Conservation (phyloP, 2,329 filamentous ascomycete species). For the Chaetoscypha palmicola region DNA sequence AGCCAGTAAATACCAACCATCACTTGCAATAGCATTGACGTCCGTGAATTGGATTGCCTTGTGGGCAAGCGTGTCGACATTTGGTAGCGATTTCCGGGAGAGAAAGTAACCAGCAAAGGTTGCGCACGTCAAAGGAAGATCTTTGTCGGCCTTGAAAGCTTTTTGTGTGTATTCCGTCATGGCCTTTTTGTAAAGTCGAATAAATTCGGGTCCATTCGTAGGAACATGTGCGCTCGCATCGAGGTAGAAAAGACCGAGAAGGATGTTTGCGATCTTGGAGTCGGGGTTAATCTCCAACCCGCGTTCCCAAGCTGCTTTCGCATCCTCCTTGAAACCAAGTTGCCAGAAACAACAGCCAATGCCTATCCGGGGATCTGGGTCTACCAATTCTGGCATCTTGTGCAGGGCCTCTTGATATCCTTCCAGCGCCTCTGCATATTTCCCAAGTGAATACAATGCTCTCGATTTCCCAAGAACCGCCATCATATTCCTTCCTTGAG, state of each 20-base stretch:
- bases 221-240: slow-evolving; percentile 77
- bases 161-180: slow-evolving; percentile 94
- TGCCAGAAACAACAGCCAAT: slow-evolving; percentile 98
- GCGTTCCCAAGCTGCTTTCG: slow-evolving; percentile 83
- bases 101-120: slow-evolving; percentile 90
- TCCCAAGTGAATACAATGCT: slow-evolving; percentile 77
- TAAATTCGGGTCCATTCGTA: slow-evolving; percentile 78
- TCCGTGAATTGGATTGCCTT: slow-evolving; percentile 95
- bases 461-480: slow-evolving; percentile 85
- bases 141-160: slow-evolving; percentile 88
- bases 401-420: slow-evolving; percentile 81
- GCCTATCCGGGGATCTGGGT: slow-evolving; percentile 92
- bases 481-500: slow-evolving; percentile 82
- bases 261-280: slow-evolving; percentile 83
- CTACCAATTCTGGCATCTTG: slow-evolving; percentile 79
- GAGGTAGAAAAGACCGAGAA: slow-evolving; percentile 85
- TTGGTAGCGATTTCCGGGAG: slow-evolving; percentile 69
- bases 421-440: slow-evolving; percentile 75
- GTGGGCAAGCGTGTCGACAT: slow-evolving; percentile 79
- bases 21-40: slow-evolving; percentile 91
- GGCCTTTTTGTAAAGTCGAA: slow-evolving; percentile 78
- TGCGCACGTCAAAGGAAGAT: slow-evolving; percentile 80
- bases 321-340: slow-evolving; percentile 87
- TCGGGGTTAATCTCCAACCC: slow-evolving; percentile 72
- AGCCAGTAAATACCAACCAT: slow-evolving; percentile 93